phyloP scores from a whole-genome alignment of 208 protist species.

The Jaenimonas drosophilae region DNA sequence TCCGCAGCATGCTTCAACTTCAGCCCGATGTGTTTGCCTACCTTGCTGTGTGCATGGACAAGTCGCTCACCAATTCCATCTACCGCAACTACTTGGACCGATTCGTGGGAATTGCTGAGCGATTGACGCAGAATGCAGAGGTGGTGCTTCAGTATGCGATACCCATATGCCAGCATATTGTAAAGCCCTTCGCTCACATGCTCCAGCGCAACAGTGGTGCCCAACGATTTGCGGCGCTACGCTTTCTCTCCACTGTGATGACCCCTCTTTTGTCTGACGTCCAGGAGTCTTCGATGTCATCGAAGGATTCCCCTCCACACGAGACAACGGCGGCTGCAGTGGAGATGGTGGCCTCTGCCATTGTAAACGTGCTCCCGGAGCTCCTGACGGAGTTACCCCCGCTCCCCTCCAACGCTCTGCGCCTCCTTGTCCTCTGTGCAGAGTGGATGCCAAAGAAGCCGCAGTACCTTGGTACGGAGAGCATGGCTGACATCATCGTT shows the following conservation, averaged over 20 bases:
- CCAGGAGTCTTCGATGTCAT: constrained; percentile 1
- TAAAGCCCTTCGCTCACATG: constrained; percentile 56
- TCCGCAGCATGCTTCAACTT: constrained; percentile 33
- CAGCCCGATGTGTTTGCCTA: constrained; percentile 37
- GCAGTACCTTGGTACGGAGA: too few relatives aligned
- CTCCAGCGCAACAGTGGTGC: constrained; percentile 31
- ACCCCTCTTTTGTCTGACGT: constrained; percentile 25
- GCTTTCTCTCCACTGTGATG: constrained; percentile 60
- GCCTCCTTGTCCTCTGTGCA: constrained; percentile 61
- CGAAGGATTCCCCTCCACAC: neutral
- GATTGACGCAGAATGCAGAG: constrained; percentile 40
- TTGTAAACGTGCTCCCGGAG: constrained; percentile 13
- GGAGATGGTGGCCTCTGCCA: constrained; percentile 17
- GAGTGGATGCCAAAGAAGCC: too few relatives aligned
- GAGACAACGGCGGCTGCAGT: constrained; percentile 9
- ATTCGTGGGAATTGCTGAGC: constrained; percentile 54
- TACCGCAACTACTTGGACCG: constrained; percentile 51
- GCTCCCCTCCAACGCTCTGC: constrained; percentile 75
- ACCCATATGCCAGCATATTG: constrained; percentile 34
- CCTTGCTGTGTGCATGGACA: constrained; percentile 58
- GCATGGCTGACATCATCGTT: too few relatives aligned
- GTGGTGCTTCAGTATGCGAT: constrained; percentile 30
- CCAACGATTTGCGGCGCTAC: constrained; percentile 52
- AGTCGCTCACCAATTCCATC: constrained; percentile 40
- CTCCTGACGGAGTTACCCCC: constrained; percentile 70